Conservation (phyloP, 768 basidiomycete species). For the Myochromella boudieri region DNA sequence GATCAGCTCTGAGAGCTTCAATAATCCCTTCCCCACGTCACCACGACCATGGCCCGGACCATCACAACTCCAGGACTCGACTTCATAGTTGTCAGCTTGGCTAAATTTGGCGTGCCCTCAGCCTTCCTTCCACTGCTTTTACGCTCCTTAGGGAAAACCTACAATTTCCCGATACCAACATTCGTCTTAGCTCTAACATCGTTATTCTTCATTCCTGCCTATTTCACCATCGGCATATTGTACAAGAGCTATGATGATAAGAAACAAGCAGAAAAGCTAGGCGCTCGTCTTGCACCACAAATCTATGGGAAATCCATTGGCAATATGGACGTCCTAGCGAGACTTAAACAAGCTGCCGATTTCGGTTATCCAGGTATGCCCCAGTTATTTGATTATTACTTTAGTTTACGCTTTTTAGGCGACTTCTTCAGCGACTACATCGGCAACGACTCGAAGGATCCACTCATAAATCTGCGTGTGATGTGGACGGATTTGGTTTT, state of each 20-base stretch:
- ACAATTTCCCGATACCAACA: constrained; percentile 28
- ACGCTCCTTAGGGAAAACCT: constrained; percentile 14
- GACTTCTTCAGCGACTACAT: constrained; percentile 40
- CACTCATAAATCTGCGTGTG: constrained; percentile 43
- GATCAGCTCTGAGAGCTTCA: no score
- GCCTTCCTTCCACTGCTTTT: constrained; percentile 16
- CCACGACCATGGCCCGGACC: no score
- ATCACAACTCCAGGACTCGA: constrained; percentile 39
- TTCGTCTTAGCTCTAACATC: constrained; percentile 39
- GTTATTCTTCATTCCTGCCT: constrained; percentile 30
- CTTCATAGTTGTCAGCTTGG: constrained; percentile 26
- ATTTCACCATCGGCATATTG: constrained; percentile 30
- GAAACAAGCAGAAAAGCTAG: constrained; percentile 39
- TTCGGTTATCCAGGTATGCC: constrained; percentile 52
- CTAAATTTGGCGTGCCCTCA: constrained; percentile 18
- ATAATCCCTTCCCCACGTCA: no score
- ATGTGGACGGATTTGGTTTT: constrained; percentile 46
- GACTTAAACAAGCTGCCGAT: constrained; percentile 34
- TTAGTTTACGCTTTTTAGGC: constrained; percentile 27
- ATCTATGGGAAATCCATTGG: constrained; percentile 39
- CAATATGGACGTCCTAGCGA: constrained; percentile 43
- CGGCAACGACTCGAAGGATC: constrained; percentile 35
- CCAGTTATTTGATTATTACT: not conserved
- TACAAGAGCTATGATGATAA: constrained; percentile 27
- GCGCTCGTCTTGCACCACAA: constrained; percentile 44